Base-by-base conservation (phyloP, 345 rosid species). In the Sapria himalayana region DNA sequence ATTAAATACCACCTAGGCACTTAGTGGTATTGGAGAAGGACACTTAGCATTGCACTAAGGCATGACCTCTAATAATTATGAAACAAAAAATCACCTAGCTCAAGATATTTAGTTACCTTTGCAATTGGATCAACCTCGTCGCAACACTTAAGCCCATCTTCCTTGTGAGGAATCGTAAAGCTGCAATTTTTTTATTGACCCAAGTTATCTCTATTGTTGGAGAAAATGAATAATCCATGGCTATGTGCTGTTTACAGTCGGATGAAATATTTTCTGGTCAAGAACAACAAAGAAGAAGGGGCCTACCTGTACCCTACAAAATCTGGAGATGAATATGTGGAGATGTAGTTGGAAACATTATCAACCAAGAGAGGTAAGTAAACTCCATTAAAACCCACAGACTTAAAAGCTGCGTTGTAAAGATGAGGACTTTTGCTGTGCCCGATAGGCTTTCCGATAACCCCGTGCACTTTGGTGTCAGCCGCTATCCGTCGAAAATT, bases 371-470 rank as follows among this genome's bases (percentile, higher is more conserved):
- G 44, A 36, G 73, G 76, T 5, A 71, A 54, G 55, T 68, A 74
- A 18, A 71, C 54, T 51, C 84, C 73, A 54, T 74, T 54, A 37
- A 68, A 74, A 33, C 60, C 51, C 5, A 66, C 58, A 0, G 67
- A 61, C 45, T 48, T 63, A 33, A 74, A 71, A 41, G 84, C 63
- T 4, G 66, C 49, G 34, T 74, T 74, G 51, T 65, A 65, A 16
- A 74, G 60, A 45, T 53, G 71, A 46, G 84, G 73, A 49, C 71
- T 60, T 59, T 74, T 74, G 74, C 72, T 74, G 58, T 74, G 81
- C 45, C 74, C 56, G 46, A 70, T 51, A 31, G 81, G 74, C 7
- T 71, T 74, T 45, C 82, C 82, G 40, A 70, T 70, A 14, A 74
- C 62, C n/a, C 82, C 82, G 41, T 64, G 62, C 15, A 70, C 69